phyloP scores from a whole-genome alignment of 768 basidiomycete species.

The Xerocomellus amylosporus region DNA sequence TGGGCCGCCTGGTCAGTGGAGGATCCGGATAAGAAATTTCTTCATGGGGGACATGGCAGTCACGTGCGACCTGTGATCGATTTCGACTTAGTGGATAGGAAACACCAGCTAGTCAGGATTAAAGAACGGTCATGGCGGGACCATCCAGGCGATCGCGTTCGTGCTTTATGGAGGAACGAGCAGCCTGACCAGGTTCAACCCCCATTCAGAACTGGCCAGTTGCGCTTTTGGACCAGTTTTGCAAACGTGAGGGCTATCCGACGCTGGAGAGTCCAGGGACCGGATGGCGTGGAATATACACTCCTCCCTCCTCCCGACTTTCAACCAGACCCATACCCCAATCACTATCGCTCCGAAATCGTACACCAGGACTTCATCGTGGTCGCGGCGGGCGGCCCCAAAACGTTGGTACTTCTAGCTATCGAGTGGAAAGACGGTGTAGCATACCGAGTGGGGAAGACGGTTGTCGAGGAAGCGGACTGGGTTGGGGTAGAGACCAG shows the following conservation, averaged over 20 bases:
- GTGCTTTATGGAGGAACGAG: neutral
- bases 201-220: neutral
- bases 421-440: conserved; percentile 14
- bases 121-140: neutral
- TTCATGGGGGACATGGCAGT: neutral
- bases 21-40: neutral
- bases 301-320: neutral
- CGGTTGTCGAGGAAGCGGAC: neutral
- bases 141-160: neutral
- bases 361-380: conserved; percentile 17
- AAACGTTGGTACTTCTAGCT: conserved; percentile 6
- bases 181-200: neutral
- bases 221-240: conserved; percentile 17
- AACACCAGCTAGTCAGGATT: neutral
- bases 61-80: neutral
- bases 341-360: neutral
- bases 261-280: neutral
- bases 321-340: neutral
- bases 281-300: neutral
- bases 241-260: conserved; percentile 1
- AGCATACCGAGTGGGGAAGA: conserved; percentile 11
- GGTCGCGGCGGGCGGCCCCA: neutral
- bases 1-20: conserved; percentile 12
- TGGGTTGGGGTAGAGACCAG: conserved; percentile 10
- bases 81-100: conserved; percentile 8